Evolutionary conservation across 805 yeast species (phyloP).

Genomic region (Kuraishia piskuri): DNA sequence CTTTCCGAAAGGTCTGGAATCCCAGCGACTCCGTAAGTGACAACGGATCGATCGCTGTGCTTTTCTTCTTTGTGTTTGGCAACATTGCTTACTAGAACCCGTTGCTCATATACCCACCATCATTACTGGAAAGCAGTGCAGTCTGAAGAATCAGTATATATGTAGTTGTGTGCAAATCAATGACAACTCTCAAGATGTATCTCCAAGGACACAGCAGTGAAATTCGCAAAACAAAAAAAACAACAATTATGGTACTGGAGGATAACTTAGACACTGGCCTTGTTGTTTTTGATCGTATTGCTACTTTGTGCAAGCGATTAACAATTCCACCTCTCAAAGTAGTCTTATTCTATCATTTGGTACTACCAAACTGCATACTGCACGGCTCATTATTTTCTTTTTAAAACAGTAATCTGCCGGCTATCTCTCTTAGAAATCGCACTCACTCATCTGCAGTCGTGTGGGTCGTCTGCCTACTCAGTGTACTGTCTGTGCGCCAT

Average conservation of each 20-base stretch:
- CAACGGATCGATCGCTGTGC: constrained; percentile 33
- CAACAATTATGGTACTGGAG: too few species aligned
- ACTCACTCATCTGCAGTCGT: not conserved
- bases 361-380: not conserved
- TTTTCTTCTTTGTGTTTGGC: not conserved
- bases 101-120: not conserved
- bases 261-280: too few species aligned
- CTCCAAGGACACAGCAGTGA: not conserved
- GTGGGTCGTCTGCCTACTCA: not conserved
- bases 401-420: not conserved
- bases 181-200: not conserved
- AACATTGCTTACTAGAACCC: not conserved
- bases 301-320: too few species aligned
- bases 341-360: too few species aligned
- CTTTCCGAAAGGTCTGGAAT: constrained; percentile 61
- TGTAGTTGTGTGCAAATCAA: not conserved
- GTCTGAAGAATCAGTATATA: not conserved
- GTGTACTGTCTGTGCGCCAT: too few species aligned
- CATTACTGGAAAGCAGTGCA: not conserved
- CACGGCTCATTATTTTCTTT: not conserved
- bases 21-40: constrained; percentile 66
- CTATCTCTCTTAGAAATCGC: not conserved
- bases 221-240: not conserved
- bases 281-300: too few species aligned
- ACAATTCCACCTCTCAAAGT: too few species aligned